Base-by-base conservation (phyloP, 768 basidiomycete genomes). In the Rhizopogon sp. region DNA sequence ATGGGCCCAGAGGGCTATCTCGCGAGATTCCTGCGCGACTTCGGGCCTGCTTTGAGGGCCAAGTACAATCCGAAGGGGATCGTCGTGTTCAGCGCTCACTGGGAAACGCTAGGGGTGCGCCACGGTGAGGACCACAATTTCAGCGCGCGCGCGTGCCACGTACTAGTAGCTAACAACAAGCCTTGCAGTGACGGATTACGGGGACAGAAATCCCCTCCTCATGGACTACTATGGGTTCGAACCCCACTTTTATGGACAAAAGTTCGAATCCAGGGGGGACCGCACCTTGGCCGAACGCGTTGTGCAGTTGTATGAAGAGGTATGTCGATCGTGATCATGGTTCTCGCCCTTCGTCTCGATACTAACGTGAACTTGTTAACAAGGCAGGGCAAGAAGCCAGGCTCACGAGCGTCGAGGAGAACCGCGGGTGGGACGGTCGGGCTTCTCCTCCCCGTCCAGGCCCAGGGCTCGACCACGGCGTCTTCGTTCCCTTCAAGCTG, bases 61-160 rank as follows among this genome's bases (percentile, higher is more conserved):
- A 90, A 89, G 66, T 92, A 92, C 68, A 75, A 81, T 45, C 88
- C 88, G 3, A 85, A 82, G 63, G 88, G 79, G n/a, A 85, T 90
- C 51, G 80, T 91, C 5, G 87, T 90, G 1, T 89, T 90, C 72
- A 88, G 85, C 58, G 89, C 90, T 10, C 90, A 91, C 62, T 91
- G 87, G 87, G 89, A 92, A 64, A 85, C 87, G 1, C 50, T 54
- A 10, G 76, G 72, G 2, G 80, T 83, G 64, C 77, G 80, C 31
- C 72, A 84, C 43, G 85, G 86, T 82, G 58, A 39, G 25, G 25
- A 25, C 4, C 25, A 25, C 76, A 59, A 31, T 14, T 39, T 16
- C 25, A n/a, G n/a, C n/a, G n/a, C 42, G 13, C 47, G 39, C 40
- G 28, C 35, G 10, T 37, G 5, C 14, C 14, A 41, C 39, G 6